Conservation (phyloP, 257 asterid genomes). For the Lavandula angustifolia region DNA sequence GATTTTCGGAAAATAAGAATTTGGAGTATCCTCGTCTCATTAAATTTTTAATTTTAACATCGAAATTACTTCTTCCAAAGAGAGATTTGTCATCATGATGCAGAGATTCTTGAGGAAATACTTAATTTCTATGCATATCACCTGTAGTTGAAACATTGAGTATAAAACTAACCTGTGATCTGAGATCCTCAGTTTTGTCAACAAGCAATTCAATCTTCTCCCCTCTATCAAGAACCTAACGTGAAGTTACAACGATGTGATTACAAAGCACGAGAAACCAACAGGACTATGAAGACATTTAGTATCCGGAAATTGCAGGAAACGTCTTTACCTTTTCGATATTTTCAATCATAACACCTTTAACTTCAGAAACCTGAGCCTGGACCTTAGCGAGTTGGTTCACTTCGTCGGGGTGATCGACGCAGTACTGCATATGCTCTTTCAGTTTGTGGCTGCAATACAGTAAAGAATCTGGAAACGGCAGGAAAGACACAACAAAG, state of each 20-base stretch:
- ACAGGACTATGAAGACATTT: background rate
- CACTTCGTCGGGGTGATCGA: conserved; percentile 82
- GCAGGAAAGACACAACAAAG: no score
- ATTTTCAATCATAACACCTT: conserved; percentile 88
- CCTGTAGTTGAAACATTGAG: background rate
- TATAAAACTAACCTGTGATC: background rate
- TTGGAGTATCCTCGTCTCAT: no score
- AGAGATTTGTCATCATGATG: no score
- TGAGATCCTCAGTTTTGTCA: conserved; percentile 83
- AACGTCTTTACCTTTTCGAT: conserved; percentile 62
- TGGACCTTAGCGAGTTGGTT: conserved; percentile 74
- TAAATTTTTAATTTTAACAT: no score
- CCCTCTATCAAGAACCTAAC: conserved; percentile 88
- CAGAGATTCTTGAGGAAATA: no score
- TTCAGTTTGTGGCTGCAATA: conserved; percentile 62
- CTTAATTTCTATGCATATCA: no score
- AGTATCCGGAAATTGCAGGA: background rate
- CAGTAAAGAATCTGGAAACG: background rate
- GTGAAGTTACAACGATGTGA: background rate
- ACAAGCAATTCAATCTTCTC: conserved; percentile 88
- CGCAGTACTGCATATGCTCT: conserved; percentile 74
- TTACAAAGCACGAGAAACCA: background rate
- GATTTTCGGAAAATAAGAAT: no score
- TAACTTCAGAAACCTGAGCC: conserved; percentile 88
- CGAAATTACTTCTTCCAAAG: no score